A percentile compares a stretch with the other conserved stretches of the same genome.
phyloP scores from a whole-genome alignment of 2,329 filamentous ascomycete genomes.

The Fusarium bulbicola region DNA sequence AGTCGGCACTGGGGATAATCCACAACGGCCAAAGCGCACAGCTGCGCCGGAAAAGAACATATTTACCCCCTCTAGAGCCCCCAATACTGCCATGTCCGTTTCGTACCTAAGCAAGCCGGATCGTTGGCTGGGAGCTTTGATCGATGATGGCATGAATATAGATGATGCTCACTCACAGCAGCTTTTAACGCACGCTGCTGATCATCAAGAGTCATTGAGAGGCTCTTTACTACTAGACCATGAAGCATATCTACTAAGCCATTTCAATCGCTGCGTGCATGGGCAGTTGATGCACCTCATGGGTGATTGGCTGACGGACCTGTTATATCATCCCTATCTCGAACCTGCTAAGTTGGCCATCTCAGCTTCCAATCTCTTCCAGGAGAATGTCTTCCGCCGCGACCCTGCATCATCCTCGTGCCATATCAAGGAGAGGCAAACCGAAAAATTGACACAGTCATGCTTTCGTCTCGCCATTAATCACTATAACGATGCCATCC shows the following conservation, averaged over 20 bases:
- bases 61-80: fast-evolving
- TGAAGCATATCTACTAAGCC: not conserved
- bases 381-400: not conserved
- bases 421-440: not conserved
- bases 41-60: not conserved
- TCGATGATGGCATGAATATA: not conserved
- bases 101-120: not conserved
- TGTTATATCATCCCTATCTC: not conserved
- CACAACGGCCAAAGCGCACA: not conserved
- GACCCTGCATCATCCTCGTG: not conserved
- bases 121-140: not conserved
- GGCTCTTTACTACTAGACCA: not conserved
- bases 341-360: not conserved
- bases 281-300: not conserved
- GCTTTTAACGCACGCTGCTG: not conserved
- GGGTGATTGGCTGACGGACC: not conserved
- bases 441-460: not conserved
- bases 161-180: not conserved
- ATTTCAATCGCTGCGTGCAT: not conserved
- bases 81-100: fast-evolving
- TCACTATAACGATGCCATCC: not conserved
- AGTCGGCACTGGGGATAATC: not conserved
- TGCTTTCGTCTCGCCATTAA: not conserved
- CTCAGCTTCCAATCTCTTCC: not conserved
- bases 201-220: fast-evolving